Evolutionary conservation across 2,329 filamentous ascomycete species (phyloP), one percentile per base, ranked within the genome.

Genomic region (Cladophialophora bantiana): DNA sequence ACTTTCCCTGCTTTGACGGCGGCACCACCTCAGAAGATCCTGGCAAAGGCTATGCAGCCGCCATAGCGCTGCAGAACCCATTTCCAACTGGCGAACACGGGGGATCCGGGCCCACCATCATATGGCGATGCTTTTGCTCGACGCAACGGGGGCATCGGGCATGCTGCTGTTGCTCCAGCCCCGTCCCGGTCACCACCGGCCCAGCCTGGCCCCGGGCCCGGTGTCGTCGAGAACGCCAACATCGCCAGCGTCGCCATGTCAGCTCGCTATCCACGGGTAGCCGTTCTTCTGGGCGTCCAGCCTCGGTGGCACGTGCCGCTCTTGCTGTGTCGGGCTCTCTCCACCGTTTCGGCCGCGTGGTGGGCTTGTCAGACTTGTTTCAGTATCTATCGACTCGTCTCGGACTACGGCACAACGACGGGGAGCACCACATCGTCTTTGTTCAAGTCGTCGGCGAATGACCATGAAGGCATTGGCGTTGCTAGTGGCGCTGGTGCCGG

Each of bases 281-380:
- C 91, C 69, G 90, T 93, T 73, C 86, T 92, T 36, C 84, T 94
- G 55, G 91, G 91, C 59, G 87, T 95, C 15, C 88, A 90, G 62
- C 83, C 84, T 69, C 84, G 83, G 68, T 94, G 91, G 89, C 89
- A 94, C 76, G 83, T 90, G 50, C 89, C 89, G 65, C 84, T 94
- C 62, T 87, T 93, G 70, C 82, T 89, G 69, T 89, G 90, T 72
- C 88, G 92, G n/a, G 86, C 90, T 31, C 80, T 90, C 68, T 92
- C 90, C 67, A 88, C 91, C 61, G 83, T 85, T 26, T 91, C 92
- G 15, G 89, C 89, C 59, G 82, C 88, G 55, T 90, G 86, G 85
- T 93, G 89, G 88, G 90, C 73, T 78, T 93, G 72, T 83, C 89
- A 35, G 85, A 89, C 66, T 74, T 78, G 91, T 69, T 78, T 90